A percentile compares a stretch with the other conserved stretches of the same genome.
phyloP scores from a whole-genome alignment of 164 flowering plant genomes.

The Paratinospora sagittata region DNA sequence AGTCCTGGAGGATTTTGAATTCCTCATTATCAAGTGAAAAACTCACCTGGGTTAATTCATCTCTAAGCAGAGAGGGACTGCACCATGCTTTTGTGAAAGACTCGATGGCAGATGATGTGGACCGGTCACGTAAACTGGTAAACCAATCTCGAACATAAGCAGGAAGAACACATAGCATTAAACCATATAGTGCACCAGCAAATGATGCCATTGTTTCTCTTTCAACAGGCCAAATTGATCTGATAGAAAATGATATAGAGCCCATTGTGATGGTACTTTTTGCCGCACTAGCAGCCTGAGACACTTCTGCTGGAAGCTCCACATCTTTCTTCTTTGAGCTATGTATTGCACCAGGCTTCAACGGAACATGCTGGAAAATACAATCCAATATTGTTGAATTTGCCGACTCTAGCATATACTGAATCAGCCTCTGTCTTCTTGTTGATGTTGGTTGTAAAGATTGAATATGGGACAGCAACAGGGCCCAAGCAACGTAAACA shows the following conservation, averaged over 20 bases:
- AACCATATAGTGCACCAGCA: conserved; percentile 82
- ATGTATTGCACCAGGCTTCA: conserved; percentile 37
- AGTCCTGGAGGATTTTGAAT: neutral
- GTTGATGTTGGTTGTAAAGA: conserved; percentile 65
- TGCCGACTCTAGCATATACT: conserved; percentile 60
- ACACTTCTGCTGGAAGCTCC: conserved; percentile 45
- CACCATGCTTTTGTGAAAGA: conserved; percentile 80
- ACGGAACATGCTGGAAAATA: conserved; percentile 81
- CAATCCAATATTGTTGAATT: conserved; percentile 59
- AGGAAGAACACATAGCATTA: conserved; percentile 86
- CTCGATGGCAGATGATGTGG: conserved; percentile 59
- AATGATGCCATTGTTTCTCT: conserved; percentile 59
- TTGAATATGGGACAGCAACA: conserved; percentile 67
- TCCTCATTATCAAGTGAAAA: neutral
- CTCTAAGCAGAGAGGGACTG: conserved; percentile 75
- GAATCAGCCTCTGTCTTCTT: conserved; percentile 63
- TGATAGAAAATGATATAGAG: conserved; percentile 51
- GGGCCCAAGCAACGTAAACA: conserved; percentile 70
- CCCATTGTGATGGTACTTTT: conserved; percentile 56
- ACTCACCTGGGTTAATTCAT: conserved; percentile 82
- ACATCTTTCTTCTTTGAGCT: conserved; percentile 59
- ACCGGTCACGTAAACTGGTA: conserved; percentile 71
- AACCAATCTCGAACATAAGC: conserved; percentile 94
- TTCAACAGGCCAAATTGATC: conserved; percentile 75
- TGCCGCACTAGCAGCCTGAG: conserved; percentile 66